Percentiles rank a stretch among this genome's conserved stretches.
Conservation (phyloP, 2,329 filamentous ascomycete genomes). For the Purpureocillium lavendulum region DNA sequence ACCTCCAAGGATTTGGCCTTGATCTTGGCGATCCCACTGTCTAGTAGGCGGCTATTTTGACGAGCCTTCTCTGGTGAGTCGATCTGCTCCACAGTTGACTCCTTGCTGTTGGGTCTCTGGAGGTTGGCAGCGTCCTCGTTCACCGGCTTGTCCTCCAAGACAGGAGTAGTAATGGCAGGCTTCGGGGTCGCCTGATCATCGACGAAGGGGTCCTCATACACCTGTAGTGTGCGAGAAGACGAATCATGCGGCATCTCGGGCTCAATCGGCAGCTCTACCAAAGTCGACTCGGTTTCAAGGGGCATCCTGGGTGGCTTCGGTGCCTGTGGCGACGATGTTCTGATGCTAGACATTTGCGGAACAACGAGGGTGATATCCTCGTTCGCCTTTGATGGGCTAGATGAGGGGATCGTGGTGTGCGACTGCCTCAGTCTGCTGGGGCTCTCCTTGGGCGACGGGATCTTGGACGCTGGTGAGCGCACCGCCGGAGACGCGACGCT, state of each 20-base stretch:
- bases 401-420: conserved; percentile 16
- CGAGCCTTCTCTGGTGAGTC: conserved; percentile 39
- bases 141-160: conserved; percentile 51
- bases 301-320: conserved; percentile 7
- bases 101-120: conserved; percentile 15
- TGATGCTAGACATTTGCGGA: conserved; percentile 33
- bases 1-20: conserved; percentile 66
- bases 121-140: conserved; percentile 43
- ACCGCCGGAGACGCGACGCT: conserved; percentile 37
- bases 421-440: conserved; percentile 29
- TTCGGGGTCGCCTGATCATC: conserved; percentile 37
- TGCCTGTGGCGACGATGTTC: conserved; percentile 19
- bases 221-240: conserved; percentile 36
- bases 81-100: conserved; percentile 11
- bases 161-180: conserved; percentile 36
- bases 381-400: conserved; percentile 38
- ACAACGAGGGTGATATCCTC: conserved; percentile 47
- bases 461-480: conserved; percentile 16
- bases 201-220: conserved; percentile 56
- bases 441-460: conserved; percentile 32
- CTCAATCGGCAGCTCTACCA: conserved; percentile 6
- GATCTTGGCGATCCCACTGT: conserved; percentile 68
- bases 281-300: conserved; percentile 4
- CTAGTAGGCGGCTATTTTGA: conserved; percentile 55
- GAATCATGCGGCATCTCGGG: conserved; percentile 12